Conservation (phyloP, 23 red algal species). For the Pyropia haitanensis region DNA sequence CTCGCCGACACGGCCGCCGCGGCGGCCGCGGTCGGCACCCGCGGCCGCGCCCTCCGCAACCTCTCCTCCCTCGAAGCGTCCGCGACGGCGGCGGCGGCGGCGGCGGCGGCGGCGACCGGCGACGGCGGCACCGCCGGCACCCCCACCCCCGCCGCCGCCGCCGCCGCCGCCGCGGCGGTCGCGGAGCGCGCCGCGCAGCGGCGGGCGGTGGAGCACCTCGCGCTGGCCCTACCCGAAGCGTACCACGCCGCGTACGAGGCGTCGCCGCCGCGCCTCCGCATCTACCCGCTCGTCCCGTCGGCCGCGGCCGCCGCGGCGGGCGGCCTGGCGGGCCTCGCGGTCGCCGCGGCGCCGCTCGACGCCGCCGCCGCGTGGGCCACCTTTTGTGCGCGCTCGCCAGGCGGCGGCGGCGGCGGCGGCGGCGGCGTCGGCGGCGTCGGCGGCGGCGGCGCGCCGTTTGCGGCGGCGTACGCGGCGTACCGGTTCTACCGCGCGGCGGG, state of each 20-base stretch:
- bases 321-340: constrained; percentile 6
- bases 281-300: neutral
- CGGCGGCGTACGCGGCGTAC: constrained; percentile 44
- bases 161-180: neutral
- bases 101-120: constrained; percentile 3
- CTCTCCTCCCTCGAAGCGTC: constrained; percentile 21
- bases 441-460: constrained; percentile 11
- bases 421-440: constrained; percentile 1
- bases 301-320: no score
- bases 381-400: neutral
- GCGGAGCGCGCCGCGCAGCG: constrained; percentile 2
- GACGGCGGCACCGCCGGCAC: constrained; percentile 21
- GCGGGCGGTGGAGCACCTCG: constrained; percentile 42
- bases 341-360: neutral
- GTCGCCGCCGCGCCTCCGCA: constrained; percentile 6
- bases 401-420: neutral
- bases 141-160: constrained; percentile 13
- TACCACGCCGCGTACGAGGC: constrained; percentile 46
- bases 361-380: neutral
- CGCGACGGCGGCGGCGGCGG: neutral
- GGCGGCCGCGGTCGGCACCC: constrained; percentile 2
- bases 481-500: constrained; percentile 53
- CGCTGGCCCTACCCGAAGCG: constrained; percentile 51
- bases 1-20: constrained; percentile 14
- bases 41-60: constrained; percentile 45